phyloP scores from a whole-genome alignment of 73 alveolate species.

The Effrenium voratum region DNA sequence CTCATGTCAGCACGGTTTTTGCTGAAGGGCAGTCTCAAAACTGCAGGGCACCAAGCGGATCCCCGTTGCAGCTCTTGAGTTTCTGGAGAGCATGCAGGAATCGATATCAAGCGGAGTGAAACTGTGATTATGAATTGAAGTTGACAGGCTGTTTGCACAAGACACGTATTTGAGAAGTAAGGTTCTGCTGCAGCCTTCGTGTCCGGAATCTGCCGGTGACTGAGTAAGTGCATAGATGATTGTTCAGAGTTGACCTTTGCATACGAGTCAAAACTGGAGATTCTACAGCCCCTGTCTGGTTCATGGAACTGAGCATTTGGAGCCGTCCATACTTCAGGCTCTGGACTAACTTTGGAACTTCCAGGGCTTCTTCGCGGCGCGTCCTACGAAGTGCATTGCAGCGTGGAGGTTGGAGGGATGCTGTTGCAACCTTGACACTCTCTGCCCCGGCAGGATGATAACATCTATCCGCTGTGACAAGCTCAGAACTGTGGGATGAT shows the following conservation, averaged over 20 bases:
- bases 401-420: constrained; percentile 57
- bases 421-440: neutral
- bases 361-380: constrained; percentile 48
- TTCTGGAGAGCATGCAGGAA: too few relatives aligned
- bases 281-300: neutral
- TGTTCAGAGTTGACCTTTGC: too few relatives aligned
- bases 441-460: constrained; percentile 24
- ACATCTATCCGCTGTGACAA: neutral
- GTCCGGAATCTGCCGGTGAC: neutral
- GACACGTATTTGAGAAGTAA: too few relatives aligned
- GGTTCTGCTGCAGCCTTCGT: constrained; percentile 32
- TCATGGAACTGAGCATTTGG: neutral
- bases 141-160: too few relatives aligned
- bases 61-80: too few relatives aligned
- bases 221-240: too few relatives aligned
- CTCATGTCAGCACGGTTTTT: constrained; percentile 35
- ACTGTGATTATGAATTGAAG: too few relatives aligned
- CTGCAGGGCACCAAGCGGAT: constrained; percentile 15
- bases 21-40: constrained; percentile 27
- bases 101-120: too few relatives aligned
- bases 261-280: too few relatives aligned
- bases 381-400: constrained; percentile 52
- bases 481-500: neutral
- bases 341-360: constrained; percentile 26
- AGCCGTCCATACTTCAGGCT: neutral